Evolutionary conservation across 176 grass and related monocot genomes (phyloP).

Genomic region (Triticum timopheevii): DNA sequence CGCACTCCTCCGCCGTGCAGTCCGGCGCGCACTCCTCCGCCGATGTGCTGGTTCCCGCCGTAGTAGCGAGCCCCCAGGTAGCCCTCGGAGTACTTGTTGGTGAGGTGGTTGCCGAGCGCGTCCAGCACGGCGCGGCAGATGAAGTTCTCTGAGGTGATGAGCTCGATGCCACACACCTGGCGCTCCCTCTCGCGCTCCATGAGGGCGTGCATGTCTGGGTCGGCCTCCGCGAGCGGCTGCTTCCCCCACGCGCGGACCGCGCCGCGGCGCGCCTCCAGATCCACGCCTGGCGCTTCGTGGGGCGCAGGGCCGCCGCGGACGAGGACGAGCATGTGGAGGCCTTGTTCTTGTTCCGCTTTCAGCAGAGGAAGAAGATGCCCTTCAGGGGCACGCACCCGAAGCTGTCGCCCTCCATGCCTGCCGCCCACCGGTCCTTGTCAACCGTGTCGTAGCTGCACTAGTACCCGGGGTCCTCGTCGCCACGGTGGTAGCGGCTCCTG

Average conservation of each 20-base stretch:
- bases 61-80: slow-evolving; percentile 78
- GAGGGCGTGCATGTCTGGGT: slow-evolving; percentile 68
- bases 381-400: too few species aligned
- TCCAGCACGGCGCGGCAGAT: slow-evolving; percentile 92
- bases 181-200: slow-evolving; percentile 84
- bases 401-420: too few species aligned
- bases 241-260: slow-evolving; percentile 80
- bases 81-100: slow-evolving; percentile 99
- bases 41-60: slow-evolving; percentile 86
- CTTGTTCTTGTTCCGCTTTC: neutral
- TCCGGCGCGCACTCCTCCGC: neutral
- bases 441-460: too few species aligned
- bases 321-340: slow-evolving; percentile 67
- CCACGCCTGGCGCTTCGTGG: slow-evolving; percentile 44
- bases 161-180: slow-evolving; percentile 92
- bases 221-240: slow-evolving; percentile 64
- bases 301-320: slow-evolving; percentile 40
- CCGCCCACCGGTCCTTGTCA: too few species aligned
- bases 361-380: too few species aligned
- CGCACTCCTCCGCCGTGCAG: too few species aligned
- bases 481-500: too few species aligned
- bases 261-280: slow-evolving; percentile 58
- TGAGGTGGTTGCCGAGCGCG: slow-evolving; percentile 92
- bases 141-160: slow-evolving; percentile 95
- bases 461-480: too few species aligned